Evolutionary conservation across 106 monocot species (phyloP), one percentile per base, ranked within the genome.

Genomic region (Allium cepa): DNA sequence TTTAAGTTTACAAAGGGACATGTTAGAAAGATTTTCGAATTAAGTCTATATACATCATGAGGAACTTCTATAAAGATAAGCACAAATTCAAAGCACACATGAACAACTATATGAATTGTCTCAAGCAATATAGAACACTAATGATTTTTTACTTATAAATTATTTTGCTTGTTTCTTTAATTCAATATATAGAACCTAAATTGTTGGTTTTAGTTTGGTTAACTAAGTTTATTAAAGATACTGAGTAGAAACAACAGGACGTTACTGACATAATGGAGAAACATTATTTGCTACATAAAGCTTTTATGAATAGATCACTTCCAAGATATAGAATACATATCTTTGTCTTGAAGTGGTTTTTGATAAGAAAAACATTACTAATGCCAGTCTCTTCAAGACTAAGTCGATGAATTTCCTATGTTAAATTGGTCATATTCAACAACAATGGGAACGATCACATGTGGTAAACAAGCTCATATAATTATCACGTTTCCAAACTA

Each of bases 201-300:
- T 68, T 59, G 11, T 55, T 18, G 26, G 61, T 10, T 9, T n/a
- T 1, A 48, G 6, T 59, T 51, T 83, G 53, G 67, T 26, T 12
- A n/a, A n/a, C n/a, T n/a, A n/a, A n/a, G 10, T 57, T 46, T 11
- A 71, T 90, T 90, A 84, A 87, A 68, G 82, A 86, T 63, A 92
- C 92, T 60, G 86, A 90, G 77, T 17, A 47, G 55, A 92, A 92
- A 28, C 96, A 97, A 56, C 82, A 82, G 7, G 84, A 70, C 50
- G 87, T 97, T 26, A 92, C 92, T 69, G 70, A 80, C 8, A 85
- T 83, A 10, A 66, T 97, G 10, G 96, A 97, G 51, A 97, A 92
- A 71, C 88, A 92, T 7, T 92, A 82, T 51, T 60, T 69, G 13
- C 74, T 97, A 47, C 84, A 92, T 45, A 97, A 92, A 47, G 84